phyloP scores from a whole-genome alignment of 164 flowering plant species.

The Litsea cubeba region DNA sequence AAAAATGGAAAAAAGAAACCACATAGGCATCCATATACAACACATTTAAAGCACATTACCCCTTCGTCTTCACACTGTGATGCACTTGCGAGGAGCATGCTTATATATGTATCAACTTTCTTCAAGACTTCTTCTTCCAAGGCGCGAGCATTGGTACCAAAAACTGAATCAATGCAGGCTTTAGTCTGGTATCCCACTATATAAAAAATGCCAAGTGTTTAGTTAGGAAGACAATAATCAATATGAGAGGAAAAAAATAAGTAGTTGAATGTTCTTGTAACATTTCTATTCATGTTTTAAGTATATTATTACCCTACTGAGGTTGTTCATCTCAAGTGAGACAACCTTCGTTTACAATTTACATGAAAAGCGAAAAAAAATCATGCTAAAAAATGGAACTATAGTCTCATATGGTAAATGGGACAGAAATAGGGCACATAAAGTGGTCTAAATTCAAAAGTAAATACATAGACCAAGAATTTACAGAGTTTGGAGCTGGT shows the following conservation, averaged over 20 bases:
- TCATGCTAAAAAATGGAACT: not conserved
- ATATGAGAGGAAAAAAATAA: not conserved
- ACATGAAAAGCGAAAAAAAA: not conserved
- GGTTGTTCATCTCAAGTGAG: not conserved
- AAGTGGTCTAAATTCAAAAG: too few species aligned
- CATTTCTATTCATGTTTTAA: too few species aligned
- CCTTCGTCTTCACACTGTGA: constrained; percentile 30
- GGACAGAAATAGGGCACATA: too few species aligned
- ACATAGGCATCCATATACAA: not conserved
- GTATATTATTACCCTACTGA: too few species aligned
- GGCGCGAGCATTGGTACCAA: constrained; percentile 33
- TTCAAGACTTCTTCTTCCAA: constrained; percentile 39
- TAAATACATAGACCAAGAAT: too few species aligned
- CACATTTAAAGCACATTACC: constrained; percentile 26
- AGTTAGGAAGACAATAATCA: not conserved
- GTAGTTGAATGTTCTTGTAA: not conserved
- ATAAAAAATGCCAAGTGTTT: not conserved
- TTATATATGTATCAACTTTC: constrained; percentile 30
- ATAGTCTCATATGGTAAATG: too few species aligned
- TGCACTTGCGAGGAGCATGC: constrained; percentile 36
- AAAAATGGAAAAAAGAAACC: too few species aligned
- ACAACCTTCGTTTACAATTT: too few species aligned
- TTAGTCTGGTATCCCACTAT: constrained; percentile 48
- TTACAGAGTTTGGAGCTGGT: too few species aligned
- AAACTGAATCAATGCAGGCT: constrained; percentile 25